Base-by-base conservation (phyloP, 371 early-diverging fungal species). In the Circinella minor region DNA sequence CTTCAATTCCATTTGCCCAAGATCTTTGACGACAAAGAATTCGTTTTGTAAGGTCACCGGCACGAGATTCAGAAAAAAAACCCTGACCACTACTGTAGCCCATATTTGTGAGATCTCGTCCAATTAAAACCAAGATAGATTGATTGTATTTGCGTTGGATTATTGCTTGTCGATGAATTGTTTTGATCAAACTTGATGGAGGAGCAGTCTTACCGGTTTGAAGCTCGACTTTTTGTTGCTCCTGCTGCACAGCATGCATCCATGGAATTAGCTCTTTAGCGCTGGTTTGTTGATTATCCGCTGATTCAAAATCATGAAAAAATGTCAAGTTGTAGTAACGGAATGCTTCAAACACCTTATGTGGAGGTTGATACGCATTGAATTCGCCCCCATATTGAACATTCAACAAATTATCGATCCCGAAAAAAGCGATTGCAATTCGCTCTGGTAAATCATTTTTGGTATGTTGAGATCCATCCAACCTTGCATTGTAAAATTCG, bases 401-500 rank as follows among this genome's bases (percentile, higher is more conserved):
- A 47, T 67, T 67, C 11, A 67, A 17, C 1, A 67, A 34, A 39
- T 36, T 67, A 0, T 59, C 39, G 0, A 47, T 18, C 6, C 67
- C 67, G 14, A 67, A 67, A 34, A 67, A 67, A 13, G 67, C 60
- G 34, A 47, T 67, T 10, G 60, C 46, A 4, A 51, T 37, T 36
- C 38, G 55, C 36, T 65, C 65, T 0, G 6, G 6, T 0, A 43
- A 3, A 11, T 43, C 43, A 0, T 11, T 43, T 43, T 43, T 3
- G 6, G 1, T 9, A 1, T 43, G 43, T 43, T 3, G 9, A 2
- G 2, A 9, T 43, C 3, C 3, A 43, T 43, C 3, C 43, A 6
- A 9, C 27, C 43, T 6, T 43, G 43, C 3, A 3, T 43, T 6
- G 3, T 43, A 3, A 43, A 43, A 43, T 43, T 43, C 43, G 3